These are phyloP conservation scores for Penicillium sp. DNA, from an alignment of 2,329 filamentous ascomycete genomes.

Conservation along the genomic window DNA sequence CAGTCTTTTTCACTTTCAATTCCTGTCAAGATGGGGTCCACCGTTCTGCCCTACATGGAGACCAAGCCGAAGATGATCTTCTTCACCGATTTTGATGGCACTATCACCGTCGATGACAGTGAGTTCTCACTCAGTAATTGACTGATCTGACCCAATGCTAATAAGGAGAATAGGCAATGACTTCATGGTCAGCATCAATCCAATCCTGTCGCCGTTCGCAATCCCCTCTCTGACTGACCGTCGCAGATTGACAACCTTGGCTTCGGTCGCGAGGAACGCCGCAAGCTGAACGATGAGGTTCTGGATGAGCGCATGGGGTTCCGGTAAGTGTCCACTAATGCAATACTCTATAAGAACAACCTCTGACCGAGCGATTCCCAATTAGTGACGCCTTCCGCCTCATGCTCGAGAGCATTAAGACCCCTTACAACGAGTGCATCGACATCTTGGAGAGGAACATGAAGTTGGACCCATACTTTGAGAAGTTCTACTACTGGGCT, in stretches of 20 bases:
- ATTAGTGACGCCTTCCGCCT: slow-evolving; percentile 77
- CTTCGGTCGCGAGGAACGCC: slow-evolving; percentile 74
- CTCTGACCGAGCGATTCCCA: neutral
- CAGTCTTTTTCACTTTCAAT: neutral
- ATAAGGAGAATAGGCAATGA: slow-evolving; percentile 62
- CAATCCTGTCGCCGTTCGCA: neutral
- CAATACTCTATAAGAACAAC: too few relatives aligned
- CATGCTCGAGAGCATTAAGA: slow-evolving; percentile 88
- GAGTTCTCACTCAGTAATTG: slow-evolving; percentile 37
- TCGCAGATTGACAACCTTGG: slow-evolving; percentile 86
- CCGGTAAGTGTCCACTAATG: slow-evolving; percentile 54
- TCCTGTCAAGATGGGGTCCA: slow-evolving; percentile 39
- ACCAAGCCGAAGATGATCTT: slow-evolving; percentile 87
- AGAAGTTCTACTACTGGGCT: slow-evolving; percentile 84
- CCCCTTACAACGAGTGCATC: slow-evolving; percentile 82
- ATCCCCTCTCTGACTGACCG: slow-evolving; percentile 49
- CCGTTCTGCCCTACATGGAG: slow-evolving; percentile 49
- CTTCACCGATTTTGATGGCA: slow-evolving; percentile 99
- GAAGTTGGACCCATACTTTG: slow-evolving; percentile 86
- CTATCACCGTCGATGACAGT: slow-evolving; percentile 79
- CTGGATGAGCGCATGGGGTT: slow-evolving; percentile 74
- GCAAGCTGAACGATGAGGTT: slow-evolving; percentile 75
- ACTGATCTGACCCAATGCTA: slow-evolving; percentile 16
- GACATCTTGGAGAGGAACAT: slow-evolving; percentile 79
- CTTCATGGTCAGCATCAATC: slow-evolving; percentile 58